Percentiles rank a stretch among this genome's conserved stretches.
Evolutionary conservation across 2,329 filamentous ascomycete genomes (phyloP).

Genomic region (Fusarium acutatum): DNA sequence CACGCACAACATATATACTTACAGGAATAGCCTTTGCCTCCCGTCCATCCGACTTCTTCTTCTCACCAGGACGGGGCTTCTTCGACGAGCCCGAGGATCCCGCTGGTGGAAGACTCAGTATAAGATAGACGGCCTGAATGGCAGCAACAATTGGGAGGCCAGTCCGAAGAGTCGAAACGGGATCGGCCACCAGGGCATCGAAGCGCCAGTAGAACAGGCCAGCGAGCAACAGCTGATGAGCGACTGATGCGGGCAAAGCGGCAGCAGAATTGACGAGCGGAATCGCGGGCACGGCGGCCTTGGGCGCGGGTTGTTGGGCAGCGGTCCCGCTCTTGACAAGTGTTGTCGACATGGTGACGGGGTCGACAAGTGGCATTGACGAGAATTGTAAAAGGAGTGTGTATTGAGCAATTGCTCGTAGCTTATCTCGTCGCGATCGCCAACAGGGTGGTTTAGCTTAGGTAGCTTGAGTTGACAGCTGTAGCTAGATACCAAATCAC

Average conservation of each 20-base stretch:
- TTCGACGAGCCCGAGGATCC: slow-evolving; percentile 55
- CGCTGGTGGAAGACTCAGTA: slow-evolving; percentile 71
- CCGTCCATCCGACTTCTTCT: slow-evolving; percentile 60
- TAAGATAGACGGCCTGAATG: slow-evolving; percentile 71
- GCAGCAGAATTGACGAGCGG: slow-evolving; percentile 48
- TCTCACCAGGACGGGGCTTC: slow-evolving; percentile 63
- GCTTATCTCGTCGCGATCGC: slow-evolving; percentile 27
- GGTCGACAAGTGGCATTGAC: slow-evolving; percentile 47
- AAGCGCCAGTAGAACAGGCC: slow-evolving; percentile 72
- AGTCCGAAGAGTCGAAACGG: slow-evolving; percentile 68
- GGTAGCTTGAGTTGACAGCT: slow-evolving; percentile 27
- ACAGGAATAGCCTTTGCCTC: slow-evolving; percentile 58
- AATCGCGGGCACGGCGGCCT: slow-evolving; percentile 48
- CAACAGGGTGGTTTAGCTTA: slow-evolving; percentile 23
- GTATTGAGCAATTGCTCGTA: slow-evolving; percentile 28
- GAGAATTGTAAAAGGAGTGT: slow-evolving; percentile 12
- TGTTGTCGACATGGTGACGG: slow-evolving; percentile 51
- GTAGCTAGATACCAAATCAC: slow-evolving; percentile 24
- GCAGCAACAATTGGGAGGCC: slow-evolving; percentile 69
- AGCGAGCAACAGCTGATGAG: slow-evolving; percentile 74
- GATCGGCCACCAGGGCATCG: slow-evolving; percentile 72
- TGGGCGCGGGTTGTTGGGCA: slow-evolving; percentile 41
- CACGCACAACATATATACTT: slow-evolving; percentile 34
- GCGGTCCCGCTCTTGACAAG: slow-evolving; percentile 43
- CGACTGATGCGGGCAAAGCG: slow-evolving; percentile 65